These are phyloP conservation scores for Excoecaria cochinchinensis DNA, from an alignment of 345 rosid genomes.

Conservation along the genomic window DNA sequence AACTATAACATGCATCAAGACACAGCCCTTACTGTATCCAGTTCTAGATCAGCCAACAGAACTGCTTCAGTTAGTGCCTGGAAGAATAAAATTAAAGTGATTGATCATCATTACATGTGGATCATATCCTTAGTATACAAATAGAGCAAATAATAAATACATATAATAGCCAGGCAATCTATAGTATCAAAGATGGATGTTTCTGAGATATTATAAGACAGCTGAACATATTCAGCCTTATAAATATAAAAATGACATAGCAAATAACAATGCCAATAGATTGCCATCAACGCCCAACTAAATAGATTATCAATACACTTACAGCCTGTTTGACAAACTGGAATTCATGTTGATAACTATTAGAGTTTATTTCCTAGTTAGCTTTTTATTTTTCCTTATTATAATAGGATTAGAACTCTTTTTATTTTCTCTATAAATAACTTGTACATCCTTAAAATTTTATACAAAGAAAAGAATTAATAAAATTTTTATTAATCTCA, in stretches of 20 bases:
- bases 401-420: too few species aligned
- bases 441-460: too few species aligned
- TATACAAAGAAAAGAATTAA: too few species aligned
- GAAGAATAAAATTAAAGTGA: slow-evolving; percentile 10
- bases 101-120: not conserved
- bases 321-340: too few species aligned
- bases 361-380: too few species aligned
- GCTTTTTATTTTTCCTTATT: too few species aligned
- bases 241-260: not conserved
- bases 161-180: not conserved
- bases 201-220: not conserved
- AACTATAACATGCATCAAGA: not conserved
- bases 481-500: too few species aligned
- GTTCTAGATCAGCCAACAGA: slow-evolving; percentile 78
- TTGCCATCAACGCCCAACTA: not conserved
- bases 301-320: not conserved
- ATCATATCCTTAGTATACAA: slow-evolving; percentile 1
- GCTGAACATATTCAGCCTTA: not conserved
- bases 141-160: not conserved
- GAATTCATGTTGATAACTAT: too few species aligned
- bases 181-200: not conserved
- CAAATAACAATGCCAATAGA: not conserved
- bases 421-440: too few species aligned
- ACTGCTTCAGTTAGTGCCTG: slow-evolving; percentile 90
- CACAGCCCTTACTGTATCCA: slow-evolving; percentile 57